Conservation (phyloP, 176 grass and related monocot species). For the Echinochloa phyllopogon region DNA sequence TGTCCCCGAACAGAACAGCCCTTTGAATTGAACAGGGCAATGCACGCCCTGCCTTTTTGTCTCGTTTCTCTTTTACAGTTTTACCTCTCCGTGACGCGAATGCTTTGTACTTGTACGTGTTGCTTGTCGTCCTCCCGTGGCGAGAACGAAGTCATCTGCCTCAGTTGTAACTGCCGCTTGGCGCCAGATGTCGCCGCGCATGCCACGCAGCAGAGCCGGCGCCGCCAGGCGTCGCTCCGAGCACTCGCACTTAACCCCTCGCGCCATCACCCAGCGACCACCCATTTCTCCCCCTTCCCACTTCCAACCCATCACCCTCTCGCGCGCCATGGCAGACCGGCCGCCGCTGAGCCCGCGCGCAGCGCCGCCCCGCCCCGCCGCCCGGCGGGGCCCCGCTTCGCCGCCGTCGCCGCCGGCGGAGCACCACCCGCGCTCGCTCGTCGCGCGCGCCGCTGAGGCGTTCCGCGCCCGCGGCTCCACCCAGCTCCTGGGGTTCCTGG, state of each 20-base stretch:
- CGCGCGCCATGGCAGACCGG: background rate
- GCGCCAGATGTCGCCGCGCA: conserved; percentile 40
- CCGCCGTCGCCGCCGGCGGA: too few relatives aligned
- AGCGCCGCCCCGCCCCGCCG: too few relatives aligned
- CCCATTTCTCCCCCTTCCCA: background rate
- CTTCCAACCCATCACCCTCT: background rate
- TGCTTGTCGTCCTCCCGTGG: background rate
- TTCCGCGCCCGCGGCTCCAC: conserved; percentile 38
- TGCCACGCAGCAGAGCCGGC: background rate
- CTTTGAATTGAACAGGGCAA: too few relatives aligned
- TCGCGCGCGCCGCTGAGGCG: conserved; percentile 36
- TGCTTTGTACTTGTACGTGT: background rate
- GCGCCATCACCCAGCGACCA: background rate
- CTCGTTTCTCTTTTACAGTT: too few relatives aligned
- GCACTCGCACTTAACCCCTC: background rate
- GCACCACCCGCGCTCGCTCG: background rate
- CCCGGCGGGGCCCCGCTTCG: too few relatives aligned
- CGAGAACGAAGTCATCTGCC: background rate
- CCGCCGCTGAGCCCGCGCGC: too few relatives aligned
- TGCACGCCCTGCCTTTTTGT: background rate
- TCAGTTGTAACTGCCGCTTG: background rate
- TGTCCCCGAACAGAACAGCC: background rate
- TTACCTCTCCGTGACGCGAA: background rate
- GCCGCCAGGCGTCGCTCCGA: conserved; percentile 40
- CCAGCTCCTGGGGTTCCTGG: conserved; percentile 61